Conservation (phyloP, 2,329 filamentous ascomycete species). For the Atkinsonella texensis region DNA sequence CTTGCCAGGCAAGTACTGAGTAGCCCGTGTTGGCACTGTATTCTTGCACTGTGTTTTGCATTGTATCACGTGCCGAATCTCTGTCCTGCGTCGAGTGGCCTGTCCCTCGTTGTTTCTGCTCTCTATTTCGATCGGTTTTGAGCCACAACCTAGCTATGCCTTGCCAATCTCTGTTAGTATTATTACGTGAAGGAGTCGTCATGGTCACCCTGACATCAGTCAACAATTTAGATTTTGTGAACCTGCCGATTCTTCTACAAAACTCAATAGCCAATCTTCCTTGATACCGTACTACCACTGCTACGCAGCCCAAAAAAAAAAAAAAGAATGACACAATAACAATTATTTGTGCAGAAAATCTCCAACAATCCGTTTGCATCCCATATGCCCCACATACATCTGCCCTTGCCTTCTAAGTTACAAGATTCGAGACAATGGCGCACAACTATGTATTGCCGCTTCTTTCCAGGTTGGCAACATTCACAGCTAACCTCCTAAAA, state of each 20-base stretch:
- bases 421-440: background rate
- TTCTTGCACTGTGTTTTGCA: background rate
- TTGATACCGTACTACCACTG: background rate
- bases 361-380: background rate
- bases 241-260: background rate
- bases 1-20: background rate
- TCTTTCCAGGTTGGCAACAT: background rate
- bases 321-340: background rate
- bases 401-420: background rate
- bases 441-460: background rate
- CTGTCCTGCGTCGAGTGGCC: background rate
- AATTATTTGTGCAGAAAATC: slow-evolving; percentile 1
- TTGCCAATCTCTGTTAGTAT: background rate
- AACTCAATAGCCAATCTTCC: background rate
- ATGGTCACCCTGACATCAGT: background rate
- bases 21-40: background rate
- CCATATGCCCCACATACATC: background rate
- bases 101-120: background rate
- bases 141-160: background rate
- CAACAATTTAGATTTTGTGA: background rate
- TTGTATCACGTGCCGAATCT: background rate
- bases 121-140: background rate
- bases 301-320: background rate
- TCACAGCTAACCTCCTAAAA: background rate
- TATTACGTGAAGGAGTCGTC: too few species aligned